These are phyloP conservation scores for Pichia sp. DNA, from an alignment of 1,139 yeast genomes.

Conservation along the genomic window DNA sequence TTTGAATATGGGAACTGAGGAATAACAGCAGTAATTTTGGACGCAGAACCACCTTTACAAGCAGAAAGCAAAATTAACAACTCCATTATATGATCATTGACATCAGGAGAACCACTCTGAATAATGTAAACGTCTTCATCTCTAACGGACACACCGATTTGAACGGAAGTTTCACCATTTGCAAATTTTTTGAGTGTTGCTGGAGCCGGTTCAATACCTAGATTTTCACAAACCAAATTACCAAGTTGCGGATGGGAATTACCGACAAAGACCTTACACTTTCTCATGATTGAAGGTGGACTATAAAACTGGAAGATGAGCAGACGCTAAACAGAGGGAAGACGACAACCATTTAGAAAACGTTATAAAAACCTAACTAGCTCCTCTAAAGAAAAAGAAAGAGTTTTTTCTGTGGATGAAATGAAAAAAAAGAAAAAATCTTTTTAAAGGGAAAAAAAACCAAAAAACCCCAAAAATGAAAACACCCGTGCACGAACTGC, in stretches of 20 bases:
- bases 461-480: too few species aligned
- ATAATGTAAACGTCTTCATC: slow-evolving; percentile 96
- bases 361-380: background rate
- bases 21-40: slow-evolving; percentile 91
- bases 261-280: slow-evolving; percentile 94
- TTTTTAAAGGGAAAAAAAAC: too few species aligned
- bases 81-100: slow-evolving; percentile 97
- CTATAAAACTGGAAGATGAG: background rate
- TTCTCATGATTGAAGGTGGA: slow-evolving; percentile 58
- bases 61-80: slow-evolving; percentile 87
- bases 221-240: slow-evolving; percentile 74
- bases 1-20: slow-evolving; percentile 98
- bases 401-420: background rate
- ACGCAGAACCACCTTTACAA: slow-evolving; percentile 95
- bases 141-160: slow-evolving; percentile 88
- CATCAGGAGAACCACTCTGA: slow-evolving; percentile 83
- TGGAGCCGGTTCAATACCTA: slow-evolving; percentile 95
- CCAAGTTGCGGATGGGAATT: slow-evolving; percentile 95
- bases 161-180: slow-evolving; percentile 95
- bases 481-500: background rate
- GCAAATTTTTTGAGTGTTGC: slow-evolving; percentile 86
- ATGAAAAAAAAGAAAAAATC: background rate
- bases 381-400: background rate
- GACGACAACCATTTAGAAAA: background rate
- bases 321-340: slow-evolving; percentile 1